Conservation (phyloP, 1,284 basidiomycete species). For the Tetrapyrgos nigripes region DNA sequence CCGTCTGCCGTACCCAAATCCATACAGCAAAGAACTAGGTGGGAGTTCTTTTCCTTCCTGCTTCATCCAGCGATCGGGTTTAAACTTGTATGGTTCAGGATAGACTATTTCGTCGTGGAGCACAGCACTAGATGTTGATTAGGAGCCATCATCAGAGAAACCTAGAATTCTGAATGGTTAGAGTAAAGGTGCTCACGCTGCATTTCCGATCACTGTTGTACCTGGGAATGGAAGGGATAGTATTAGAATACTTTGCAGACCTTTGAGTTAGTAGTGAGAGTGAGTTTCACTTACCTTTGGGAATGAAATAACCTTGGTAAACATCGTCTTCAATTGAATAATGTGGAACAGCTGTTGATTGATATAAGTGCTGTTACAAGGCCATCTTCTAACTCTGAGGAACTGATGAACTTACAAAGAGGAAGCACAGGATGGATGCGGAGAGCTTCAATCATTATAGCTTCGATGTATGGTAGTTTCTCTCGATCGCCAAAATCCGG, state of each 20-base stretch:
- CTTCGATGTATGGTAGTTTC: constrained; percentile 45
- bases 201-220: neutral
- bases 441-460: constrained; percentile 31
- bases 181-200: too few relatives aligned
- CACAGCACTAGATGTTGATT: constrained; percentile 22
- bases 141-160: too few relatives aligned
- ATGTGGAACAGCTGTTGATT: neutral
- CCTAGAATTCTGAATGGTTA: too few relatives aligned
- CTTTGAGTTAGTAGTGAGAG: too few relatives aligned
- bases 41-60: neutral
- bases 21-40: neutral
- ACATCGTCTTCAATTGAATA: neutral
- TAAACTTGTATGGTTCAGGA: constrained; percentile 18
- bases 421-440: neutral
- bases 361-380: too few relatives aligned
- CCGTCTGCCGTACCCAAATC: constrained; percentile 14
- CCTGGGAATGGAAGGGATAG: neutral
- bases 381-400: neutral
- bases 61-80: constrained; percentile 22
- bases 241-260: too few relatives aligned
- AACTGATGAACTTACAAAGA: neutral
- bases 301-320: neutral
- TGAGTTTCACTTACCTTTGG: neutral
- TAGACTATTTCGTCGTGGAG: constrained; percentile 21
- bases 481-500: constrained; percentile 48